Conservation (phyloP, 441 rosid species). For the Biscutella laevigata region DNA sequence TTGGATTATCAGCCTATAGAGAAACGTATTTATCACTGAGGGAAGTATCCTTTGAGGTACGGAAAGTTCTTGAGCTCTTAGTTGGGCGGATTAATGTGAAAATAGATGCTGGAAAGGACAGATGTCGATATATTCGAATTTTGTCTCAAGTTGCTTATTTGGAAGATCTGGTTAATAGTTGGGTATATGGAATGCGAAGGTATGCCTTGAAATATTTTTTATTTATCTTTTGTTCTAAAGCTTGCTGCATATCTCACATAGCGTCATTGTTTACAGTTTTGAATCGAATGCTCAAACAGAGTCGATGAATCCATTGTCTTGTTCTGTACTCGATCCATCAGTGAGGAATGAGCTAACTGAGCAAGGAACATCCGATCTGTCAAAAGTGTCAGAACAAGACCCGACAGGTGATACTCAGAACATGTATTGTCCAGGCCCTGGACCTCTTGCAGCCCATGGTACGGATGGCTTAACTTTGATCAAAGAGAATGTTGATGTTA, state of each 20-base stretch:
- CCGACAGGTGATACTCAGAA: conserved; percentile 22
- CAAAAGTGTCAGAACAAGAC: conserved; percentile 30
- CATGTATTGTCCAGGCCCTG: conserved; percentile 11
- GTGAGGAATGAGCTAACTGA: conserved; percentile 29
- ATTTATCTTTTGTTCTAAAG: conserved; percentile 9
- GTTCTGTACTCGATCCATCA: conserved; percentile 28
- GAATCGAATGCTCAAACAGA: conserved; percentile 45
- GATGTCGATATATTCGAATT: conserved; percentile 60
- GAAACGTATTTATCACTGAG: conserved; percentile 58
- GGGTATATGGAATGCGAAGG: conserved; percentile 87
- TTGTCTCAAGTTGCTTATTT: conserved; percentile 90
- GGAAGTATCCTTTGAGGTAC: conserved; percentile 77
- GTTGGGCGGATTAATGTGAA: conserved; percentile 64
- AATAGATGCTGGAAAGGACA: conserved; percentile 79
- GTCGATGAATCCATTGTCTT: conserved; percentile 28
- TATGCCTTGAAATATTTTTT: conserved; percentile 24
- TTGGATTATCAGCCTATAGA: conserved; percentile 78
- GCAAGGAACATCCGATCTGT: conserved; percentile 21
- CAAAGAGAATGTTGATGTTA: conserved; percentile 20
- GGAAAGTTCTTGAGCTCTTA: conserved; percentile 84
- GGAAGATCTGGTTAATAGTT: conserved; percentile 85
- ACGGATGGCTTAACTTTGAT: conserved; percentile 14
- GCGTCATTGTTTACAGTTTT: conserved; percentile 48
- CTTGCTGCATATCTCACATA: conserved; percentile 27
- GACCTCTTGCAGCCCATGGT: conserved; percentile 5